Base-by-base conservation (phyloP, 805 yeast species). In the Wickerhamiella cacticola region DNA sequence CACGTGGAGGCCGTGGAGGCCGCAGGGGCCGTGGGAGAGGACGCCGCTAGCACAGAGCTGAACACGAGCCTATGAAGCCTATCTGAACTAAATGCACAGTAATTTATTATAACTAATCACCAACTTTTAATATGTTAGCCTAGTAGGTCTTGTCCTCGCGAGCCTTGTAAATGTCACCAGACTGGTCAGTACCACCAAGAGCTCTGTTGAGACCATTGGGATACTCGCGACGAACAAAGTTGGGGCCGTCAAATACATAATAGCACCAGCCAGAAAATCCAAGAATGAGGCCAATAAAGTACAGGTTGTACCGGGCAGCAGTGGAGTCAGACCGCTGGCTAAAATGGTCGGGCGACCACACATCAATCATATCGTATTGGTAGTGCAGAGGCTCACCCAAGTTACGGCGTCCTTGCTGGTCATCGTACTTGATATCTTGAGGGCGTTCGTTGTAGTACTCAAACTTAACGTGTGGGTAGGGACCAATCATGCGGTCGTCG, bases 321-420 rank as follows among this genome's bases (percentile, higher is more conserved):
- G 75, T 72, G 41, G 64, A 60, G 63, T 82, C 80, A 34, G 74
- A 67, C 28, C 78, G 81, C 33, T 69, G 63, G 56, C 78, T 77
- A 62, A 70, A 76, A 59, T 78, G 73, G 59, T 84, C 94, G 10
- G 94, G 92, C 7, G 94, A 75, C 94, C 94, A 84, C 71, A 82
- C 73, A 63, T 84, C 88, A 59, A 79, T 70, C 63, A 75, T 67
- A 59, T 84, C 95, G 55, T 79, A 82, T 57, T 79, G 76, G 48
- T 78, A 76, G 61, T 78, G 79, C 54, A 83, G 63, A 13, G 86
- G 83, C 53, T 84, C 87, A 54, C 76, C 74, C 54, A 75, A 70
- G 69, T 84, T 83, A 66, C 94, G 78, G 68, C 89, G 75, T 63
- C 79, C 75, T 65, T 83, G 94, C 56, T 69, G 82, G 62, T 83